These are phyloP conservation scores for Galerina marginata DNA, from an alignment of 768 basidiomycete genomes.

Conservation along the genomic window DNA sequence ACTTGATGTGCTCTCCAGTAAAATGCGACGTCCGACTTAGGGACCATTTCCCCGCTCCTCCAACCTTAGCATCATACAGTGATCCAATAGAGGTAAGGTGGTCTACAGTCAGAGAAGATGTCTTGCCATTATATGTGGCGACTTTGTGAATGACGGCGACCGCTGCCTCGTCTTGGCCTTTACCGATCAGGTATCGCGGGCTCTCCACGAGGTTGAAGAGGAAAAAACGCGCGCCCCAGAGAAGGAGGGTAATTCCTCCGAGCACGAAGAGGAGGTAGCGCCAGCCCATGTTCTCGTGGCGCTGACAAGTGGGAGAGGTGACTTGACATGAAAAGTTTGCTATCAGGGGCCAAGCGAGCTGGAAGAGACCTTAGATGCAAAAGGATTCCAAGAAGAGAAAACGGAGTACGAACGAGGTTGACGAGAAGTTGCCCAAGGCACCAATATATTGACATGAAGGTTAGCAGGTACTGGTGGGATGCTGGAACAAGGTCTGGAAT, in stretches of 20 bases:
- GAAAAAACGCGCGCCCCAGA: constrained; percentile 69
- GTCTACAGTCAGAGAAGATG: constrained; percentile 55
- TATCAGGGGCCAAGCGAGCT: constrained; percentile 70
- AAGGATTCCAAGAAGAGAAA: neutral
- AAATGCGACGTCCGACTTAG: constrained; percentile 44
- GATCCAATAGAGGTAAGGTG: constrained; percentile 42
- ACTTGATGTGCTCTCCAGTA: constrained; percentile 50
- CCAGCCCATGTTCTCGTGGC: constrained; percentile 71
- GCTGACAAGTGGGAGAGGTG: constrained; percentile 40
- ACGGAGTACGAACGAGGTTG: constrained; percentile 33
- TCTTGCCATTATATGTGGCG: constrained; percentile 63
- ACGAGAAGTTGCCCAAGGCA: constrained; percentile 77
- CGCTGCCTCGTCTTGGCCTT: constrained; percentile 67
- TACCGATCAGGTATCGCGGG: constrained; percentile 75
- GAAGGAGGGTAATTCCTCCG: constrained; percentile 70
- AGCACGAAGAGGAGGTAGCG: constrained; percentile 76
- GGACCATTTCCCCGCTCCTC: constrained; percentile 24
- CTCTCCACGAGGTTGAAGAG: constrained; percentile 71
- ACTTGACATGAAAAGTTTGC: constrained; percentile 65
- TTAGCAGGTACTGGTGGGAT: constrained; percentile 74
- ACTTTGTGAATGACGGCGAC: constrained; percentile 66
- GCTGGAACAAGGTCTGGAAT: constrained; percentile 67
- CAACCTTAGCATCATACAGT: constrained; percentile 1
- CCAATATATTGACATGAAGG: constrained; percentile 79
- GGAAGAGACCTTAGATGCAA: neutral